Conservation (phyloP, 108 stramenopile genomes). For the Schizochytrium sp. region DNA sequence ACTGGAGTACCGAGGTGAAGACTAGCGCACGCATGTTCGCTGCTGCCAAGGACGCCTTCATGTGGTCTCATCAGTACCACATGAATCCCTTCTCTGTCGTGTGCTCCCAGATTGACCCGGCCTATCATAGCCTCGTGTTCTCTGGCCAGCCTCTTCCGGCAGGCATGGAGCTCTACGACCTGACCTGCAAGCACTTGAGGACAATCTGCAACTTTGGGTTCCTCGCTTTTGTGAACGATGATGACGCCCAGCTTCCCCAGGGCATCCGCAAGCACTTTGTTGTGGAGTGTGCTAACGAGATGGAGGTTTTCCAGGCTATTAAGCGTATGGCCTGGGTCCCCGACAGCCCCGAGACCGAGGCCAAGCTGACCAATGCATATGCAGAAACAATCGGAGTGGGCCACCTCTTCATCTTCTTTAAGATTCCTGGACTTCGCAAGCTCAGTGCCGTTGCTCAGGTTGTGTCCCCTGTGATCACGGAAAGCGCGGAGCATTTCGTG, state of each 20-base stretch:
- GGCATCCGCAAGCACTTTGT: constrained; percentile 8
- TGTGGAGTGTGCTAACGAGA: constrained; percentile 50
- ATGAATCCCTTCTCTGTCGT: constrained; percentile 45
- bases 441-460: constrained; percentile 39
- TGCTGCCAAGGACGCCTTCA: constrained; percentile 18
- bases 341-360: constrained; percentile 53
- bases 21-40: constrained; percentile 37
- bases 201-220: constrained; percentile 54
- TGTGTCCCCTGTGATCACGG: constrained; percentile 46
- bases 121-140: constrained; percentile 22
- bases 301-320: constrained; percentile 47
- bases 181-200: constrained; percentile 28
- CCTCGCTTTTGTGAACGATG: constrained; percentile 57
- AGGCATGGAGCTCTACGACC: background rate
- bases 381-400: constrained; percentile 1
- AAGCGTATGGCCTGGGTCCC: constrained; percentile 53
- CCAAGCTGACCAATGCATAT: background rate
- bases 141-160: constrained; percentile 44
- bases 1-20: constrained; percentile 41
- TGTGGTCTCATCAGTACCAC: background rate
- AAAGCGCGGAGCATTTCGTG: constrained; percentile 35
- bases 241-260: background rate
- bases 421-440: constrained; percentile 45
- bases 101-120: constrained; percentile 30
- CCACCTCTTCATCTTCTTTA: constrained; percentile 8